A percentile compares a stretch with the other conserved stretches of the same genome.
Conservation (phyloP, 1,284 basidiomycete species). For the Singerocomus inundabilis region DNA sequence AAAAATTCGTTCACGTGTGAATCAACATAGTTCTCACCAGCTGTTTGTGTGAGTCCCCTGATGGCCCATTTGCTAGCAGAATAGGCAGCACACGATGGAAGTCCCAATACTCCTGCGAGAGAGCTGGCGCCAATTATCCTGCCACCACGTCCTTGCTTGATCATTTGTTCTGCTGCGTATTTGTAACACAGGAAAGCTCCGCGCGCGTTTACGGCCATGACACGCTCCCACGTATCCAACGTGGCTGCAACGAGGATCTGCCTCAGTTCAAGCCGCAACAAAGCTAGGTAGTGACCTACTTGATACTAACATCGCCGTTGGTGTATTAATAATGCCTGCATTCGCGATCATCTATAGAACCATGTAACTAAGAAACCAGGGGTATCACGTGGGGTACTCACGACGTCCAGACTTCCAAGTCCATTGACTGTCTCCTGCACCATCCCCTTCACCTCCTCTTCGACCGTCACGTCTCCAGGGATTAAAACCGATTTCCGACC, state of each 20-base stretch:
- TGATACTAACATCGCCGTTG: neutral
- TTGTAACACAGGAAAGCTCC: conserved; percentile 35
- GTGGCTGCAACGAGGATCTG: conserved; percentile 7
- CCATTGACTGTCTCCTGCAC: neutral
- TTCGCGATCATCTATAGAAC: conserved; percentile 14
- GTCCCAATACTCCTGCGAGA: conserved; percentile 17
- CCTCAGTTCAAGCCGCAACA: neutral
- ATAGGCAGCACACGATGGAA: conserved; percentile 15
- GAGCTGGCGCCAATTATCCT: conserved; percentile 37
- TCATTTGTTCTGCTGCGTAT: conserved; percentile 34
- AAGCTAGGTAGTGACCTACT: neutral
- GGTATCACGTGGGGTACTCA: neutral
- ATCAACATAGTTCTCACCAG: conserved; percentile 14
- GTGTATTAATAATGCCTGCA: neutral
- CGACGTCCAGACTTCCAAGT: conserved; percentile 15
- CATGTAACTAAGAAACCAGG: no score
- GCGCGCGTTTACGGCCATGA: conserved; percentile 27
- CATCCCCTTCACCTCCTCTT: conserved; percentile 11
- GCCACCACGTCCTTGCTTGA: conserved; percentile 37
- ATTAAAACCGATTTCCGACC: conserved; percentile 7
- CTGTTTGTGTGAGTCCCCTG: conserved; percentile 28
- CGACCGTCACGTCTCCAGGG: conserved; percentile 6
- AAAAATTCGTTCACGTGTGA: neutral
- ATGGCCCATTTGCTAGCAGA: conserved; percentile 33
- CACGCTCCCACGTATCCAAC: conserved; percentile 22